Conservation (phyloP, 228 moss, liverwort and hornwort genomes). For the Sphagnum magellanicum region DNA sequence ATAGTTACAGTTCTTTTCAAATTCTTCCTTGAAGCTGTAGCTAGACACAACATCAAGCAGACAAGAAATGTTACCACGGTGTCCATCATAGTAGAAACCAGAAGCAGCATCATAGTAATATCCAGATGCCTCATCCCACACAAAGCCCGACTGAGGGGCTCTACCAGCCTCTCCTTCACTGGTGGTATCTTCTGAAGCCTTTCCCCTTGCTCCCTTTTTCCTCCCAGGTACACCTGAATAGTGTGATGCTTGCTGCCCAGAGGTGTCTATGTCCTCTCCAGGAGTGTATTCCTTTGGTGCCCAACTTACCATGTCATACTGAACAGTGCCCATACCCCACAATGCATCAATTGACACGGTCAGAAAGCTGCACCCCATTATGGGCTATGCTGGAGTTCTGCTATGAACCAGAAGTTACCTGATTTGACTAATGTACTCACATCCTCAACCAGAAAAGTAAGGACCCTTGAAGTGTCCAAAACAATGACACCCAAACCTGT, state of each 20-base stretch:
- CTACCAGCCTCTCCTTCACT: slow-evolving; percentile 43
- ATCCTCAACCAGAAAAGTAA: too few species aligned
- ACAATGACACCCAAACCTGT: too few species aligned
- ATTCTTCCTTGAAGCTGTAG: too few species aligned
- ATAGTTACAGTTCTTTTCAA: too few species aligned
- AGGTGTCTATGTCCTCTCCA: slow-evolving; percentile 33
- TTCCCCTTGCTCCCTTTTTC: slow-evolving; percentile 23
- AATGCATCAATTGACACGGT: background rate
- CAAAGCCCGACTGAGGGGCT: slow-evolving; percentile 89
- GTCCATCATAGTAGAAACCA: slow-evolving; percentile 96
- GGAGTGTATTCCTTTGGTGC: slow-evolving; percentile 98
- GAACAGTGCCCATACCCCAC: slow-evolving; percentile 7
- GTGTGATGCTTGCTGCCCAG: slow-evolving; percentile 7
- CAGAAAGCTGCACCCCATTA: too few species aligned
- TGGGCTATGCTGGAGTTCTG: too few species aligned
- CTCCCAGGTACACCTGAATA: background rate
- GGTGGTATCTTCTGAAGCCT: slow-evolving; percentile 19
- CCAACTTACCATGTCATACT: slow-evolving; percentile 97
- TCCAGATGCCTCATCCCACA: slow-evolving; percentile 97
- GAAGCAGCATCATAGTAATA: slow-evolving; percentile 97
- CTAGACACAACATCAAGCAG: background rate
- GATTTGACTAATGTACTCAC: too few species aligned
- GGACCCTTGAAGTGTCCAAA: too few species aligned
- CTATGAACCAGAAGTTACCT: too few species aligned
- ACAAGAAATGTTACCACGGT: slow-evolving; percentile 50